Percentiles rank a stretch among this genome's conserved stretches.
phyloP scores from a whole-genome alignment of 2,329 filamentous ascomycete genomes.

The Metarhizium sp. region DNA sequence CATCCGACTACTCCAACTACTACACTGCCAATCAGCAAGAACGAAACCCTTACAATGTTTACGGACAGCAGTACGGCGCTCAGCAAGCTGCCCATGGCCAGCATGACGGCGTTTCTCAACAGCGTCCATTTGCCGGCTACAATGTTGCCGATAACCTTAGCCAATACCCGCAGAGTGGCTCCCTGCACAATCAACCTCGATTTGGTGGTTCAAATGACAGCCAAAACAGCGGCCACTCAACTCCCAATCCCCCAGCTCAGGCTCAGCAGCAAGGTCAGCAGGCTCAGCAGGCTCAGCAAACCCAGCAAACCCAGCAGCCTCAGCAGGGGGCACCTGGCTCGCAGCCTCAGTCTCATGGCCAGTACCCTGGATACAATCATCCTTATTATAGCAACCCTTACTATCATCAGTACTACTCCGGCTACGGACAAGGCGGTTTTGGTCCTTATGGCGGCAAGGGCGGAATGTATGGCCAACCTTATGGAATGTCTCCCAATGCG shows the following conservation, averaged over 20 bases:
- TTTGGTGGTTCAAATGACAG: conserved; percentile 54
- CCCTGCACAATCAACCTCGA: conserved; percentile 43
- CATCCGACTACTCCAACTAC: conserved; percentile 75
- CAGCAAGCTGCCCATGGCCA: conserved; percentile 52
- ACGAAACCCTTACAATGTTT: conserved; percentile 74
- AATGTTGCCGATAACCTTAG: conserved; percentile 52
- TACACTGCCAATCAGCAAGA: conserved; percentile 68
- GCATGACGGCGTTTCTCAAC: conserved; percentile 64
- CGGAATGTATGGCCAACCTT: conserved; percentile 45
- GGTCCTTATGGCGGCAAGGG: conserved; percentile 46
- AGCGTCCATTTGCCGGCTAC: conserved; percentile 72
- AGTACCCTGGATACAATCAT: conserved; percentile 45
- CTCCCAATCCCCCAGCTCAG: conserved; percentile 67
- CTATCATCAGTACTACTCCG: conserved; percentile 52
- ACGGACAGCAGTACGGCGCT: conserved; percentile 51
- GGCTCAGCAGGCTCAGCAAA: conserved; percentile 30
- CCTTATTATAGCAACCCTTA: conserved; percentile 55
- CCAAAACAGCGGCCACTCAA: conserved; percentile 83
- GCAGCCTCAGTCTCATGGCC: conserved; percentile 35
- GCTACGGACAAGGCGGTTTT: conserved; percentile 43
- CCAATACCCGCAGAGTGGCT: conserved; percentile 66
- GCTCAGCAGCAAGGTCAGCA: conserved; percentile 36
- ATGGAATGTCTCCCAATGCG: conserved; percentile 45
- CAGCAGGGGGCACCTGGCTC: conserved; percentile 29
- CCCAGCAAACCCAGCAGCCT: conserved; percentile 31